Conservation (phyloP, 2,329 filamentous ascomycete genomes). For the Lanzia echinophila region DNA sequence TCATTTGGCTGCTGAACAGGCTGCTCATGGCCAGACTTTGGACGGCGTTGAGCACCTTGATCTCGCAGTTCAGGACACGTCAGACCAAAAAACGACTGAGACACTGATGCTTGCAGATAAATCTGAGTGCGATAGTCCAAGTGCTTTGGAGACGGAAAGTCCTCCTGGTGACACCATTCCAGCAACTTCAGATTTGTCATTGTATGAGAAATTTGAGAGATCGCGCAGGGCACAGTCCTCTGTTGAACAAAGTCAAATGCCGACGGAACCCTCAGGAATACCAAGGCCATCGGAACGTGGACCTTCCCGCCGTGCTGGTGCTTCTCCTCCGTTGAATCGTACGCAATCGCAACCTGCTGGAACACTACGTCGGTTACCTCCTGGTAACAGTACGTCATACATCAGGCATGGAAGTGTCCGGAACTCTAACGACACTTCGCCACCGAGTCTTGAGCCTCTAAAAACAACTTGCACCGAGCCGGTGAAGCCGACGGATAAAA, state of each 20-base stretch:
- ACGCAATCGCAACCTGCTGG: constrained; percentile 31
- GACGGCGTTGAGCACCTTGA: constrained; percentile 56
- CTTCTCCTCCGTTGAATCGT: constrained; percentile 28
- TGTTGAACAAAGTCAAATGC: constrained; percentile 9
- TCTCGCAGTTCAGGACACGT: constrained; percentile 39
- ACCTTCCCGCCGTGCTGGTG: constrained; percentile 19
- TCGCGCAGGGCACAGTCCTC: constrained; percentile 18
- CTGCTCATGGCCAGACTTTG: constrained; percentile 21
- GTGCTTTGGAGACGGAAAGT: constrained; percentile 1
- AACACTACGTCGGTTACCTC: constrained; percentile 25
- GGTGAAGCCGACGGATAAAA: constrained; percentile 49
- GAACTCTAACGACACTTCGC: constrained; percentile 11
- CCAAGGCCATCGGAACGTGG: constrained; percentile 28
- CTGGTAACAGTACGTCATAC: constrained; percentile 17
- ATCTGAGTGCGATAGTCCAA: constrained; percentile 6
- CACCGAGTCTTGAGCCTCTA: constrained; percentile 19
- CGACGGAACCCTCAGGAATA: constrained; percentile 26
- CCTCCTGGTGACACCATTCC: constrained; percentile 1
- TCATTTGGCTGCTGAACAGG: not conserved
- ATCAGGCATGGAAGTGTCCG: constrained; percentile 20
- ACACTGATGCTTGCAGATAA: constrained; percentile 10
- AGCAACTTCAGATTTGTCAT: constrained; percentile 17
- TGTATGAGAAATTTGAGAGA: constrained; percentile 28
- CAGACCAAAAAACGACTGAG: constrained; percentile 11
- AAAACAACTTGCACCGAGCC: constrained; percentile 24